Evolutionary conservation across 306 rosid species (phyloP), one percentile per base, ranked within the genome.

Genomic region (Begonia fuchsioides): DNA sequence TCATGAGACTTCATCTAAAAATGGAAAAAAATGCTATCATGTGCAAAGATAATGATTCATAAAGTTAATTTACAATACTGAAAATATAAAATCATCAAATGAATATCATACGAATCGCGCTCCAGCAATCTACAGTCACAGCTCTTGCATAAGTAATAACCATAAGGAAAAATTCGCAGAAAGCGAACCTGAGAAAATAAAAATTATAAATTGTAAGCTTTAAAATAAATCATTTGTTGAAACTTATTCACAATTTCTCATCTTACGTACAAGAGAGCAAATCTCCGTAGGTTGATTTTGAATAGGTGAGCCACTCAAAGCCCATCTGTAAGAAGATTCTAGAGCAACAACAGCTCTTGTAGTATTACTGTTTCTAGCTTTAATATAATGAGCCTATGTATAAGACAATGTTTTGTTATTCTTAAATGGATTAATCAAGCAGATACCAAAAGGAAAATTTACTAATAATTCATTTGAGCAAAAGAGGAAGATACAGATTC

Each of bases 281-380:
- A 88, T 79, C 64, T 88, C 95, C 56, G 82, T 86, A 45, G 81
- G 77, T 61, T 82, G 90, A 51, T 84, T 88, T 73, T 81, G 86
- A 53, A 88, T 62, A 39, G 97, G 97, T n/a, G 97, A 83, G 55
- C 97, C 95, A 64, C 93, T 84, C 66, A 88, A 67, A 44, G 97
- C 95, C 97, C 97, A 88, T 74, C 62, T 84, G 76, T 72, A 79
- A 53, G 68, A 61, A 67, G 95, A 84, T 59, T 81, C 81, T 17
- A 88, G 67, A 39, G 90, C 76, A 66, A 84, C 75, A 76, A 84
- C 83, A 53, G 90, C 97, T 72, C 63, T 81, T 47, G 95, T 78
- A 43, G 95, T 88, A 63, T 83, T 84, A 49, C 74, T 63, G 26
- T 53, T 76, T 53, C 80, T 72, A 49, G 79, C 56, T 78, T 81